Evolutionary conservation across 2,329 filamentous ascomycete species (phyloP).

Genomic region (Fusarium sp.): DNA sequence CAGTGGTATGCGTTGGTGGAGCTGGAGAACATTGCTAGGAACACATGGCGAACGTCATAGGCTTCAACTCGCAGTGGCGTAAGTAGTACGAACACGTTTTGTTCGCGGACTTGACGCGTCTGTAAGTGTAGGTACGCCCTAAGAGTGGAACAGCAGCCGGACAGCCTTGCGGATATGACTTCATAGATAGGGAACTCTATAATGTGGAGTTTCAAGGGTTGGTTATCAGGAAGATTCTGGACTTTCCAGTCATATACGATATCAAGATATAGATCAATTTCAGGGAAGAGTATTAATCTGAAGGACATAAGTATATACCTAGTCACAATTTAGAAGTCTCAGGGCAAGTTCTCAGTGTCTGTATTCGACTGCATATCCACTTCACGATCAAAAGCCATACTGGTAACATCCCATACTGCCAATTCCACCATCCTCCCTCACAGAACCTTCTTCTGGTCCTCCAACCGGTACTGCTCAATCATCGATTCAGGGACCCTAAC

Average conservation of each 20-base stretch:
- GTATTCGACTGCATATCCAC: accelerated
- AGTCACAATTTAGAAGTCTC: too few species aligned
- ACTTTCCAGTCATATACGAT: accelerated
- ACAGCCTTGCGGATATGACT: accelerated
- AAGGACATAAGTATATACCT: too few species aligned
- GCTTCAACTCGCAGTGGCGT: accelerated
- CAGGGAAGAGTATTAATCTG: too few species aligned
- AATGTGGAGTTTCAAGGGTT: accelerated
- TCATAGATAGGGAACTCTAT: accelerated
- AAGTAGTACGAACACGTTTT: neutral
- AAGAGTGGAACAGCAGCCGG: accelerated
- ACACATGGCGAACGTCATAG: neutral
- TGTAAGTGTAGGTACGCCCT: accelerated
- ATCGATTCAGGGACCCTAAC: neutral
- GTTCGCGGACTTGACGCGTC: accelerated
- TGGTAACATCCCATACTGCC: neutral
- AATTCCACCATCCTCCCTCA: neutral
- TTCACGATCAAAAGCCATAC: neutral
- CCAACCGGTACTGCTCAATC: neutral
- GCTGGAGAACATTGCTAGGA: neutral
- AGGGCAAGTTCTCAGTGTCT: neutral
- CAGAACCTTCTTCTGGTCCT: neutral
- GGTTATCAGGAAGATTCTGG: too few species aligned
- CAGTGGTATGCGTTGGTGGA: neutral
- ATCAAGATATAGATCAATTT: accelerated